Evolutionary conservation across 2,329 filamentous ascomycete species (phyloP).

Genomic region (Mycosphaerella arachidis): DNA sequence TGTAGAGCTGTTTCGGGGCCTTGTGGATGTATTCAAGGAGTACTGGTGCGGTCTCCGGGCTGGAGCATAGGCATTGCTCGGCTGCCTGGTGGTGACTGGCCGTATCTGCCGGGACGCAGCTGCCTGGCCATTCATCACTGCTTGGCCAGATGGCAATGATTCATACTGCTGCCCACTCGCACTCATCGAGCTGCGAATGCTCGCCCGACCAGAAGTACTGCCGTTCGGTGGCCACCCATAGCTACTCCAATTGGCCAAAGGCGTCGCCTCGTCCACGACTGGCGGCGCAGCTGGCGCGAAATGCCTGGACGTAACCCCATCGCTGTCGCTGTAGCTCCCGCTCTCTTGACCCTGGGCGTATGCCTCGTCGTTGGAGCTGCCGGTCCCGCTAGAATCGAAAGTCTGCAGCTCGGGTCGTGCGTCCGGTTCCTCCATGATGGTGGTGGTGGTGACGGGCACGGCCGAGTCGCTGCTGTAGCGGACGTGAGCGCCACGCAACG

Average conservation of each 20-base stretch:
- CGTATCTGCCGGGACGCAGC: constrained; percentile 26
- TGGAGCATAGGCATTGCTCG: constrained; percentile 48
- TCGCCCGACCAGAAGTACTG: constrained; percentile 14
- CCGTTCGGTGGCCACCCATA: constrained; percentile 27
- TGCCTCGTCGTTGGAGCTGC: constrained; percentile 25
- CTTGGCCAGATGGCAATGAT: constrained; percentile 11
- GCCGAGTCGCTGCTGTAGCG: constrained; percentile 21
- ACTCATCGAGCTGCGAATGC: constrained; percentile 8
- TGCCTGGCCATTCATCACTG: constrained; percentile 10
- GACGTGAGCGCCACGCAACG: constrained; percentile 11
- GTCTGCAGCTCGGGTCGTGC: constrained; percentile 29
- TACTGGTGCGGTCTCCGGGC: constrained; percentile 47
- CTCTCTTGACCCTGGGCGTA: constrained; percentile 19
- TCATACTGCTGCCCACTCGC: constrained; percentile 19
- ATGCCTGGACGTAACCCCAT: constrained; percentile 23
- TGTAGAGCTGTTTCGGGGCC: constrained; percentile 51
- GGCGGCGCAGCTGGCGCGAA: constrained; percentile 22
- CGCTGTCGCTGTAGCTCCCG: constrained; percentile 25
- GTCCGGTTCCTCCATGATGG: constrained; percentile 33
- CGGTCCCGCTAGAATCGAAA: constrained; percentile 31
- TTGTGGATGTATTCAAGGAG: constrained; percentile 40
- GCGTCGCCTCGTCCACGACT: constrained; percentile 24
- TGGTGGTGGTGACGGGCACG: constrained; percentile 11
- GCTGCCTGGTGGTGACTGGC: constrained; percentile 43
- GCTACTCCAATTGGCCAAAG: constrained; percentile 26